These are phyloP conservation scores for Trichophyton equinum DNA, from an alignment of 2,329 filamentous ascomycete genomes.

Conservation along the genomic window DNA sequence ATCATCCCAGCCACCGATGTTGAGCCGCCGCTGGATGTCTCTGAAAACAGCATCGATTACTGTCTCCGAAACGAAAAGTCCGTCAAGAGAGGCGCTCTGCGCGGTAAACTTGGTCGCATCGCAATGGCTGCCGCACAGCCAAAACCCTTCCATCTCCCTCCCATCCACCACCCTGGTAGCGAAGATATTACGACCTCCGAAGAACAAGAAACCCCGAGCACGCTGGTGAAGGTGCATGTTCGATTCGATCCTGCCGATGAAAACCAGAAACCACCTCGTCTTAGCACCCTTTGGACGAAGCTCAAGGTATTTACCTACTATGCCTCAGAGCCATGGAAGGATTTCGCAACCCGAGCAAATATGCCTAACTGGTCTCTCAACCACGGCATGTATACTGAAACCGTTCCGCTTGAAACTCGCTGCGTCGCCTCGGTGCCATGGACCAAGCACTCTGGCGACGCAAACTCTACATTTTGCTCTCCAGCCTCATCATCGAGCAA, in stretches of 20 bases:
- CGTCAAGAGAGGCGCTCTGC: conserved; percentile 47
- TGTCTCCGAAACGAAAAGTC: conserved; percentile 45
- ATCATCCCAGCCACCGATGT: conserved; percentile 48
- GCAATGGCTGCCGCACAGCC: conserved; percentile 48
- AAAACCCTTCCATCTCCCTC: conserved; percentile 39
- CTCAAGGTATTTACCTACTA: conserved; percentile 48
- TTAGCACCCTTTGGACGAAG: conserved; percentile 42
- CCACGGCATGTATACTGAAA: conserved; percentile 43
- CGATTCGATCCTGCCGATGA: conserved; percentile 48
- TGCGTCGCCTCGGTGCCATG: conserved; percentile 47
- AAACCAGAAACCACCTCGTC: conserved; percentile 38
- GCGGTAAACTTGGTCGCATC: conserved; percentile 45
- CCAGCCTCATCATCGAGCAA: conserved; percentile 26
- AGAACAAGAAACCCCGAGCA: conserved; percentile 32
- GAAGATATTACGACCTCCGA: conserved; percentile 21
- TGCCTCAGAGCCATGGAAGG: conserved; percentile 38
- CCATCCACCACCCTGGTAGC: conserved; percentile 12
- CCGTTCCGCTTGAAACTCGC: conserved; percentile 41
- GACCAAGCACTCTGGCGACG: conserved; percentile 34
- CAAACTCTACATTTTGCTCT: conserved; percentile 28
- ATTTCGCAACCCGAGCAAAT: conserved; percentile 36
- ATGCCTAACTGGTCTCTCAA: conserved; percentile 32
- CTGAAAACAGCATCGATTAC: conserved; percentile 38
- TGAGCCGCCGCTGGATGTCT: conserved; percentile 44
- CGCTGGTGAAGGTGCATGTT: conserved; percentile 43